Conservation (phyloP, 805 yeast species). For the Saturnispora gosingensis region DNA sequence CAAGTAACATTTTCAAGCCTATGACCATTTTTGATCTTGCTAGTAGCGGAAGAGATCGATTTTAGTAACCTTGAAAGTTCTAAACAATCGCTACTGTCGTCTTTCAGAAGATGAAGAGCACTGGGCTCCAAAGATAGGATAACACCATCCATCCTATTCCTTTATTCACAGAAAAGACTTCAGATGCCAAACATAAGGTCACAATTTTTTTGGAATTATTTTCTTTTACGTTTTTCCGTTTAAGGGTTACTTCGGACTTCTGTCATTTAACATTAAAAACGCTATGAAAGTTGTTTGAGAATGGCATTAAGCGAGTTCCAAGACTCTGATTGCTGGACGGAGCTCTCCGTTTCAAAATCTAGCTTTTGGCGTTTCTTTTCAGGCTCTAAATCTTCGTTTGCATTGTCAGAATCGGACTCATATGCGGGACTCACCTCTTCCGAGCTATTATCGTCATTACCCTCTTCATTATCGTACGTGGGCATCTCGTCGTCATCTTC, state of each 20-base stretch:
- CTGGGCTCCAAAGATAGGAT: neutral
- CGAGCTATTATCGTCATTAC: neutral
- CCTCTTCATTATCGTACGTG: neutral
- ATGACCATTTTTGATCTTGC: slow-evolving; percentile 26
- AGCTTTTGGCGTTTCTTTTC: slow-evolving; percentile 11
- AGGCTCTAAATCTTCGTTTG: slow-evolving; percentile 13
- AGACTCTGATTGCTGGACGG: neutral
- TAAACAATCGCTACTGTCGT: slow-evolving; percentile 8
- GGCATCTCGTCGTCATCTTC: slow-evolving; percentile 3
- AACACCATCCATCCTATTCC: neutral
- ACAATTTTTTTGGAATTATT: neutral
- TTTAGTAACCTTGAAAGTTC: neutral
- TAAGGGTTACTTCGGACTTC: slow-evolving; percentile 1
- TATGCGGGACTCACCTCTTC: slow-evolving; percentile 1
- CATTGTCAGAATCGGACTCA: slow-evolving; percentile 17
- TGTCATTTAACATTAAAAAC: neutral
- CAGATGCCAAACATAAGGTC: slow-evolving; percentile 7
- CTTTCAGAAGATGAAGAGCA: slow-evolving; percentile 2
- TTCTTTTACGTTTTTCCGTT: neutral
- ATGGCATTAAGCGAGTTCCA: slow-evolving; percentile 13
- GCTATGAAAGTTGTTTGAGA: slow-evolving; percentile 2
- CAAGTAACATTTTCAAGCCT: slow-evolving; percentile 30
- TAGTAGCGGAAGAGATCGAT: slow-evolving; percentile 10
- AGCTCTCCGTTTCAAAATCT: neutral
- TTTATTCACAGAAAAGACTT: neutral